A percentile compares a stretch with the other conserved stretches of the same genome.
These are phyloP conservation scores for Lactuca saligna DNA, from an alignment of 129 eudicot genomes.

Conservation along the genomic window DNA sequence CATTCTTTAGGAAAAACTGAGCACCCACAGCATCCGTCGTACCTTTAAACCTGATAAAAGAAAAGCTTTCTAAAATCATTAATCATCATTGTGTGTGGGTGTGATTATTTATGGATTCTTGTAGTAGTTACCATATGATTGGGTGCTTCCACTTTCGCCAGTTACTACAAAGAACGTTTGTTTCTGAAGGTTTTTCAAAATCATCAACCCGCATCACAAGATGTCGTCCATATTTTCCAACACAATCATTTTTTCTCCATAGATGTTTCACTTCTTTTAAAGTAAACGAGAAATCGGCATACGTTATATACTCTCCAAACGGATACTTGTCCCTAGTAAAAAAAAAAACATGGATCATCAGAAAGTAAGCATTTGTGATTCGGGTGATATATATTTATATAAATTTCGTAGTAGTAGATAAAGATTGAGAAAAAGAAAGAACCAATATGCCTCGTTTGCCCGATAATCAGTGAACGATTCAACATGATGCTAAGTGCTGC, in stretches of 20 bases:
- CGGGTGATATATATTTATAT: background rate
- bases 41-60: constrained; percentile 51
- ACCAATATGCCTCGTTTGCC: constrained; percentile 67
- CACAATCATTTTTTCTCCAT: constrained; percentile 52
- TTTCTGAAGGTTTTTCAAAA: constrained; percentile 53
- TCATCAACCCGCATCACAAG: constrained; percentile 56
- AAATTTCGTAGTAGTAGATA: background rate
- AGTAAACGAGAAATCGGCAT: constrained; percentile 50
- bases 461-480: constrained; percentile 54
- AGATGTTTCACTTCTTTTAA: constrained; percentile 66
- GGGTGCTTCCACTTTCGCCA: constrained; percentile 69
- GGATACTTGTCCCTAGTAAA: constrained; percentile 48
- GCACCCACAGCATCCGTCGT: constrained; percentile 70
- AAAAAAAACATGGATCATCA: background rate
- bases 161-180: constrained; percentile 58
- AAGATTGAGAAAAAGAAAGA: constrained; percentile 33
- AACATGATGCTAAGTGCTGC: constrained; percentile 56
- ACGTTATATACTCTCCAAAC: constrained; percentile 44
- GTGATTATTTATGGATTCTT: background rate
- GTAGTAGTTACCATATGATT: constrained; percentile 49
- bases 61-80: background rate
- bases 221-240: constrained; percentile 42
- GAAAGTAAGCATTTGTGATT: constrained; percentile 17
- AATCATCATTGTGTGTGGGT: background rate
- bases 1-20: constrained; percentile 63